phyloP scores from a whole-genome alignment of 345 rosid genomes.

The Rhodomyrtus tomentosa region DNA sequence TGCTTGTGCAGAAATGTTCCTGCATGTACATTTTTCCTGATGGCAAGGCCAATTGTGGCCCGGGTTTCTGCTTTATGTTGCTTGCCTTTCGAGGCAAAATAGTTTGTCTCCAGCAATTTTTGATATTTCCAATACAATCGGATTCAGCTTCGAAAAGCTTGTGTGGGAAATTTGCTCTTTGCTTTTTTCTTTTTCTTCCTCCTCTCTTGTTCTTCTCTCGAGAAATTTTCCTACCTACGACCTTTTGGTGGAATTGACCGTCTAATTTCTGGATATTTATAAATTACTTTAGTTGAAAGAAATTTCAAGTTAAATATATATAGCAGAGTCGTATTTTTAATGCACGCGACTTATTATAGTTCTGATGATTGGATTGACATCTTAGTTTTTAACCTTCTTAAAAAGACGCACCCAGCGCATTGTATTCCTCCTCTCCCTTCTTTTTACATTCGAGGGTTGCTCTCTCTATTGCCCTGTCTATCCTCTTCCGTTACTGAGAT shows the following conservation, averaged over 20 bases:
- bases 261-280: not conserved
- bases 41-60: not conserved
- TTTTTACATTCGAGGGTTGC: not conserved
- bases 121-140: not conserved
- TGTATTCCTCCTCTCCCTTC: not conserved
- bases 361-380: not conserved
- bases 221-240: not conserved
- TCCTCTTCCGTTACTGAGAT: not conserved
- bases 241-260: not conserved
- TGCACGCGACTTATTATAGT: not conserved
- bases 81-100: not conserved
- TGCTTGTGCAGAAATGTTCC: not conserved
- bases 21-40: conserved; percentile 3
- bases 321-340: not conserved
- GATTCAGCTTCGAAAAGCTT: not conserved
- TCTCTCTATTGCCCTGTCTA: no score
- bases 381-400: not conserved
- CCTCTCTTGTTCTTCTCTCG: not conserved
- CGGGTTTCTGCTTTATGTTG: not conserved
- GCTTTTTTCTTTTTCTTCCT: not conserved
- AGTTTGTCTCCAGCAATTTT: not conserved
- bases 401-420: not conserved
- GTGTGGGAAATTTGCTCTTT: not conserved
- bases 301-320: not conserved
- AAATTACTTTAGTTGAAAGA: not conserved